A percentile compares a stretch with the other conserved stretches of the same genome.
Conservation (phyloP, 2,329 filamentous ascomycete species). For the Fusarium nisikadoi region DNA sequence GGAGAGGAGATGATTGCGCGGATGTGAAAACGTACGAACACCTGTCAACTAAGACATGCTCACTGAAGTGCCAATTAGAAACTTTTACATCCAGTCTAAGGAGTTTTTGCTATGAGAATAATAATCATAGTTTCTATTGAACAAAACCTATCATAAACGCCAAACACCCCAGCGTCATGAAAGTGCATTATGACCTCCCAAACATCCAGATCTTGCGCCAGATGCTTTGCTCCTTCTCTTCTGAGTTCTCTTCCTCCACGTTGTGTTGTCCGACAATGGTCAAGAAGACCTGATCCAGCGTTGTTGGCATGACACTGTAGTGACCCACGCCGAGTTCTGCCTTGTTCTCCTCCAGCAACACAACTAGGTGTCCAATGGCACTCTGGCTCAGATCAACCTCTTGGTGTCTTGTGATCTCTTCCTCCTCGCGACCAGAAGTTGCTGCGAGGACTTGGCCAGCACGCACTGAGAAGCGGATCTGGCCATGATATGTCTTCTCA, state of each 20-base stretch:
- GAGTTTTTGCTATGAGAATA: background rate
- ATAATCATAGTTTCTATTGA: background rate
- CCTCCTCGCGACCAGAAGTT: conserved; percentile 34
- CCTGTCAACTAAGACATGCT: too few species aligned
- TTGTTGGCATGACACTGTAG: conserved; percentile 88
- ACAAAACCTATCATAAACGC: background rate
- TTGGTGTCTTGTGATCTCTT: conserved; percentile 34
- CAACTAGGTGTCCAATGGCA: conserved; percentile 76
- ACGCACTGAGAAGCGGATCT: conserved; percentile 85
- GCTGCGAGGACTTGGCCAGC: conserved; percentile 54
- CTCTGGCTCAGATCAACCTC: conserved; percentile 51
- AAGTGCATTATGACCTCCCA: conserved; percentile 32
- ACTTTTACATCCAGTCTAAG: background rate
- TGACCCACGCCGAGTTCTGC: conserved; percentile 78
- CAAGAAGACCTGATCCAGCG: conserved; percentile 90
- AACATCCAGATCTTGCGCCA: conserved; percentile 42
- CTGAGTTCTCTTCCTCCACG: conserved; percentile 77
- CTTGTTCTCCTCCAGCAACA: conserved; percentile 77
- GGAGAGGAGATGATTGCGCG: too few species aligned
- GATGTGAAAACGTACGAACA: background rate
- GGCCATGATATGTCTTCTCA: conserved; percentile 82
- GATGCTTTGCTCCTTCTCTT: conserved; percentile 45
- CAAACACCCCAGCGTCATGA: background rate
- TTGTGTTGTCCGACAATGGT: conserved; percentile 84
- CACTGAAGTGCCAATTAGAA: background rate